Evolutionary conservation across 805 yeast genomes (phyloP), one percentile per base, ranked within the genome.

Genomic region (Metschnikowia koreensis): DNA sequence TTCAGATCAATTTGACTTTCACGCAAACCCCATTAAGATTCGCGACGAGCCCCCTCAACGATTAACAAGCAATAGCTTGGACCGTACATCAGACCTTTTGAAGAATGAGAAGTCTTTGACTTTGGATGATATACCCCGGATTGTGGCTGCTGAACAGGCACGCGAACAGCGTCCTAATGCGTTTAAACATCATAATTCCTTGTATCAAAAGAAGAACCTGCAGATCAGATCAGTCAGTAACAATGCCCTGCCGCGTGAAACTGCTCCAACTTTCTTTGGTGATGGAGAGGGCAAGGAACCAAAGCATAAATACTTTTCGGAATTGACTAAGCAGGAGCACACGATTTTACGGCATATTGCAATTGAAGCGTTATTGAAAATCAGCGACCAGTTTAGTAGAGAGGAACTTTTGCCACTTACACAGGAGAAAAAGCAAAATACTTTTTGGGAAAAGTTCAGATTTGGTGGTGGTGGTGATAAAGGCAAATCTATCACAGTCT

Each of bases 71-170:
- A 66, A 61, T 52, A 66, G 64, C 43, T 73, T 86, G 43, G 86
- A 82, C 60, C 78, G 86, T 1, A 84, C 92, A 0, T 80, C 90
- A 1, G 86, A 82, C 58, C 75, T 89, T 45, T 78, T 91, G 49
- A 82, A 86, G 61, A 87, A 83, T 62, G 96, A 93, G 59, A 89
- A 87, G 59, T 86, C 93, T 0, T 79, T 94, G 48, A 93, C 97
- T 0, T 78, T 94, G 60, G 98, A 94, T 68, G 99, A 94, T 68
- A 94, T 94, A 60, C 97, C 98, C 7, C 79, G 98, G 58, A 93
- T 94, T 64, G 97, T 94, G 7, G 96, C 97, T 1, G 93, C 96
- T 9, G 97, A 94, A 62, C 97, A 93, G 67, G 97, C 98, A 0
- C 77, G 97, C 56, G 97, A 89, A 55, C 86, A 88, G 63, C 79